These are phyloP conservation scores for Cryptococcus sp. DNA, from an alignment of 1,284 basidiomycete genomes.

Conservation along the genomic window DNA sequence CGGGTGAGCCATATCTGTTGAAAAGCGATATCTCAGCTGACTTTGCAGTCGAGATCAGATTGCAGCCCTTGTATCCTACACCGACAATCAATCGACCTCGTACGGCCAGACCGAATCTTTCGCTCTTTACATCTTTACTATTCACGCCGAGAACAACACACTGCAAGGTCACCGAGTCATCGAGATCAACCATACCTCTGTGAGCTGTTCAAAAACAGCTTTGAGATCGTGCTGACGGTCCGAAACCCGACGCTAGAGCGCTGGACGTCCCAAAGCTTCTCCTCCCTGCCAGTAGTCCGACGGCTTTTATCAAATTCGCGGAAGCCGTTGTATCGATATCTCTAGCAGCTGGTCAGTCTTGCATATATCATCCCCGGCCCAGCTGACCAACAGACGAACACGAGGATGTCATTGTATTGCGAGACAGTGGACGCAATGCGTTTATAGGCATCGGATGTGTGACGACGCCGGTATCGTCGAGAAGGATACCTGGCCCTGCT, in stretches of 20 bases:
- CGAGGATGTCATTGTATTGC: conserved; percentile 40
- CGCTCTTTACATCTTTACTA: conserved; percentile 31
- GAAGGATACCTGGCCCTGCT: conserved; percentile 11
- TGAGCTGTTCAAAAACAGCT: conserved; percentile 15
- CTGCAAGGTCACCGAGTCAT: conserved; percentile 26
- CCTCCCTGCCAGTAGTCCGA: conserved; percentile 29
- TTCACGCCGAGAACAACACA: conserved; percentile 17
- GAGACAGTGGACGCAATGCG: conserved; percentile 35
- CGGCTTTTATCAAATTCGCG: conserved; percentile 46
- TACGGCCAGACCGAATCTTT: conserved; percentile 17
- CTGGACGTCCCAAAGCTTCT: conserved; percentile 43
- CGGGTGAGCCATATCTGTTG: conserved; percentile 12
- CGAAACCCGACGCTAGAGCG: conserved; percentile 44
- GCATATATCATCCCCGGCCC: too few species aligned
- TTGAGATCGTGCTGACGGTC: conserved; percentile 1
- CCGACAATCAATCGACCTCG: conserved; percentile 20
- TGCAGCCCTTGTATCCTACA: conserved; percentile 36
- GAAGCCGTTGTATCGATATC: conserved; percentile 43
- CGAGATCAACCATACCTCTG: conserved; percentile 32
- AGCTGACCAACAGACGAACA: conserved; percentile 17
- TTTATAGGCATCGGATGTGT: conserved; percentile 35
- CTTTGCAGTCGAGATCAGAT: conserved; percentile 23
- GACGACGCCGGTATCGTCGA: neutral
- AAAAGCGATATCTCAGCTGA: neutral
- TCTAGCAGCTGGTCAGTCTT: conserved; percentile 21